phyloP scores from a whole-genome alignment of 192 early-diverging fungal genomes.

The Pilaira anomala region DNA sequence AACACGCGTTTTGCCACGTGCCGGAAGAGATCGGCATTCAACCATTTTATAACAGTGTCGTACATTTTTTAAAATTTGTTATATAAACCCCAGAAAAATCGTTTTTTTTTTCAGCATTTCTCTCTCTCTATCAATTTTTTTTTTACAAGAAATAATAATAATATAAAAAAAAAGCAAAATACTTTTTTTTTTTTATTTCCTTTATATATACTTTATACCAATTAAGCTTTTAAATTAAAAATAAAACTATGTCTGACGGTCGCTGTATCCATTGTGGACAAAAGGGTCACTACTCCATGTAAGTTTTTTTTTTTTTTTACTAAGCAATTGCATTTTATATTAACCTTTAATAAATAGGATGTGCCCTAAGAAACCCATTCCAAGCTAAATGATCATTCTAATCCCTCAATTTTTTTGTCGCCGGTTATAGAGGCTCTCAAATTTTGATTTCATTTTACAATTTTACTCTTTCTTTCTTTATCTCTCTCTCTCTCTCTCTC shows the following conservation, averaged over 20 bases:
- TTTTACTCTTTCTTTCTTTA: too few relatives aligned
- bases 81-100: too few relatives aligned
- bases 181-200: neutral
- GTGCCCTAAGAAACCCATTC: neutral
- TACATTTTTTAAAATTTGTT: neutral
- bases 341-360: neutral
- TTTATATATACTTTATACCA: too few relatives aligned
- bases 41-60: neutral
- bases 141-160: neutral
- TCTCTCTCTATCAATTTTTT: neutral
- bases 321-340: neutral
- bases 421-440: neutral
- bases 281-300: conserved; percentile 21
- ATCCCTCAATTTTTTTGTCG: neutral
- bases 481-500: too few relatives aligned
- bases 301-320: neutral
- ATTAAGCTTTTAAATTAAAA: neutral
- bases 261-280: conserved; percentile 35
- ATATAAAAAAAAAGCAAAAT: neutral
- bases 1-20: neutral
- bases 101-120: neutral
- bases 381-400: neutral
- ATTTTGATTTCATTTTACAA: neutral
- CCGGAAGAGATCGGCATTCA: conserved; percentile 2
- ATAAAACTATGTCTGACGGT: conserved; percentile 30